phyloP scores from a whole-genome alignment of 805 yeast species.

The Metschnikowia peoriensis region DNA sequence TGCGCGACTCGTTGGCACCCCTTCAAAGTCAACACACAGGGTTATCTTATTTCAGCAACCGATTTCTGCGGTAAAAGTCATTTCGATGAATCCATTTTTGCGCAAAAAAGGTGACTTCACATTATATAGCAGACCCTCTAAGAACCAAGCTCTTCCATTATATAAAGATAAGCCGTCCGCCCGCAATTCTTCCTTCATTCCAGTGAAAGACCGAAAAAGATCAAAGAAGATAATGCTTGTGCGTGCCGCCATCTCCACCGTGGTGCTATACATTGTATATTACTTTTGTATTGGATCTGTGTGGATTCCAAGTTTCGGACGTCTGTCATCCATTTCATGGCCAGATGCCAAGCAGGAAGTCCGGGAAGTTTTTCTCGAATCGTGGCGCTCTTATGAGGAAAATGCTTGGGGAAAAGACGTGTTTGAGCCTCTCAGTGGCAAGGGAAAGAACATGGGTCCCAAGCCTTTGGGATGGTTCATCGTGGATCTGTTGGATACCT shows the following conservation, averaged over 20 bases:
- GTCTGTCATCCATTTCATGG: slow-evolving; percentile 35
- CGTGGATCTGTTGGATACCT: slow-evolving; percentile 82
- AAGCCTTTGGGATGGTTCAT: slow-evolving; percentile 90
- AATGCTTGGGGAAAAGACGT: slow-evolving; percentile 86
- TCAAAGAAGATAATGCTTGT: slow-evolving; percentile 14
- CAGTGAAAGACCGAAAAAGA: slow-evolving; percentile 5
- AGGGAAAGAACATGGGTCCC: slow-evolving; percentile 72
- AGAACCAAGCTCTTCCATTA: slow-evolving; percentile 16
- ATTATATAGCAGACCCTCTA: slow-evolving; percentile 11
- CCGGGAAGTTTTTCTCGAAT: slow-evolving; percentile 62
- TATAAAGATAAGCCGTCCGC: slow-evolving; percentile 20
- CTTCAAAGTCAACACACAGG: neutral
- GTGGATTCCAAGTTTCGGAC: neutral
- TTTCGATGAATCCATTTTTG: slow-evolving; percentile 16
- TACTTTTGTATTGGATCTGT: slow-evolving; percentile 3
- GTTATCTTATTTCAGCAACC: neutral
- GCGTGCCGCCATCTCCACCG: slow-evolving; percentile 14
- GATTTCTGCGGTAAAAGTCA: slow-evolving; percentile 1
- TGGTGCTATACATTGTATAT: slow-evolving; percentile 15
- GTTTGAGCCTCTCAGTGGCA: slow-evolving; percentile 63
- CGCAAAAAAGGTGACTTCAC: slow-evolving; percentile 10
- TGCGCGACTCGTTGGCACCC: slow-evolving; percentile 1
- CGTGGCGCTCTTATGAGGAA: slow-evolving; percentile 73
- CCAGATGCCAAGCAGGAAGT: slow-evolving; percentile 52
- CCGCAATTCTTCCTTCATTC: slow-evolving; percentile 8